Conservation (phyloP, 306 rosid species). For the Medicago lupulina region DNA sequence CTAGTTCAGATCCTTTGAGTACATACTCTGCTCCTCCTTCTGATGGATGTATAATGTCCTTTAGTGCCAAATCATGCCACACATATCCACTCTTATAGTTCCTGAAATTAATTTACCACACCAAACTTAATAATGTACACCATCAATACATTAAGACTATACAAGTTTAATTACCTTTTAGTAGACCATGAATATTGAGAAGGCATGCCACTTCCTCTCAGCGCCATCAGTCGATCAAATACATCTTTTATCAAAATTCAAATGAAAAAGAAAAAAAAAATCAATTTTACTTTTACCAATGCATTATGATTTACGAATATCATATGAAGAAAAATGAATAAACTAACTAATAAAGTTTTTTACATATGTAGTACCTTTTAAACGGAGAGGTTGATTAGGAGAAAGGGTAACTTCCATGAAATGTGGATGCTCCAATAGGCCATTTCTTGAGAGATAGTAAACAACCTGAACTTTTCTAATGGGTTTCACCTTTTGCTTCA, state of each 20-base stretch:
- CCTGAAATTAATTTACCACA: conserved; percentile 49
- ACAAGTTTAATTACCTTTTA: conserved; percentile 64
- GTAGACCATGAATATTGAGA: conserved; percentile 90
- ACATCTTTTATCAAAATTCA: conserved; percentile 55
- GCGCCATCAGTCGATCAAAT: conserved; percentile 67
- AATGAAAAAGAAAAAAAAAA: no score
- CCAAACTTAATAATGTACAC: no score
- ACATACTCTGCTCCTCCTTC: conserved; percentile 80
- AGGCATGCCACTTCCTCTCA: conserved; percentile 90
- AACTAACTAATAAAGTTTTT: no score
- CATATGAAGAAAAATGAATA: no score
- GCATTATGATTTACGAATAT: no score
- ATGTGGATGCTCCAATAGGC: conserved; percentile 88
- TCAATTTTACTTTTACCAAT: no score
- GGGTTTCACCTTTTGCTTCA: conserved; percentile 51
- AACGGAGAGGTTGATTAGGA: conserved; percentile 74
- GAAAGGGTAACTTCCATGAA: conserved; percentile 72
- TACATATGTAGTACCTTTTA: conserved; percentile 63
- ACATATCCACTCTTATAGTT: conserved; percentile 86
- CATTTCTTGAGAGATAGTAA: conserved; percentile 85
- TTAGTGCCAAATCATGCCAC: conserved; percentile 80
- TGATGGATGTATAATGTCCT: conserved; percentile 71
- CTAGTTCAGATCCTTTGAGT: conserved; percentile 83
- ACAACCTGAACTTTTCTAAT: conserved; percentile 74
- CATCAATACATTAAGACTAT: neutral